Evolutionary conservation across 208 protist genomes (phyloP), one percentile per base, ranked within the genome.

Genomic region (Trichomonas vaginalis): DNA sequence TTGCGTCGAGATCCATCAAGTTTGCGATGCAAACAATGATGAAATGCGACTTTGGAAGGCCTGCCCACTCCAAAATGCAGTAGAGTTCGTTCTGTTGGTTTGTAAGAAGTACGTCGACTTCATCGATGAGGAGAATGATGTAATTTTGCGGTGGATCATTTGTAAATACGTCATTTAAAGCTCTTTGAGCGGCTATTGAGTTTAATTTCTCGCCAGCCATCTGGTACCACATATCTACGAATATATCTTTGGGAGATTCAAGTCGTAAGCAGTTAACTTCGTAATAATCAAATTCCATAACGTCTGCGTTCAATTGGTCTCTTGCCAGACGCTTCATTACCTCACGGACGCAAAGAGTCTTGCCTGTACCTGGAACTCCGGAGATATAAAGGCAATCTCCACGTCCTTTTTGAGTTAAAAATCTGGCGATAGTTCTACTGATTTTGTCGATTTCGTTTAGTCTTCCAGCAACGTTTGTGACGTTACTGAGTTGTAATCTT

Each of bases 1-100:
- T 48, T 9, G 86, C 17, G 42, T 92, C 86, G 56, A 92, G 86
- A 92, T 92, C 86, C 86, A 92, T 92, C 27, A 92, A 92, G 45
- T 92, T 92, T 17, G 86, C 86, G 46, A 92, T 45, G 6, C 40
- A 42, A 51, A 92, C 37, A 39, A 92, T 45, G 17, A 92, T 51
- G 46, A 92, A 92, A 10, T 92, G 42, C 3, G 86, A 42, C 8
- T 51, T 48, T 15, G 86, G 86, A 27, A 92, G 37, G 27, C 40
- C 42, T 35, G 86, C 23, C 86, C 86, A 92, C 45, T 92, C 86
- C 0, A 92, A 39, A 39, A 92, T 15, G 46, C 86, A 92, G 46
- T 92, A 92, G 27, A 92, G 45, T 51, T 92, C 86, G 56, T 92
- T 92, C 39, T 92, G 86, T 51, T 92, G 86, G 14, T 35, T 42